Percentiles rank a stretch among this genome's conserved stretches.
Conservation (phyloP, 129 eudicot genomes). For the Artemisia argyi region DNA sequence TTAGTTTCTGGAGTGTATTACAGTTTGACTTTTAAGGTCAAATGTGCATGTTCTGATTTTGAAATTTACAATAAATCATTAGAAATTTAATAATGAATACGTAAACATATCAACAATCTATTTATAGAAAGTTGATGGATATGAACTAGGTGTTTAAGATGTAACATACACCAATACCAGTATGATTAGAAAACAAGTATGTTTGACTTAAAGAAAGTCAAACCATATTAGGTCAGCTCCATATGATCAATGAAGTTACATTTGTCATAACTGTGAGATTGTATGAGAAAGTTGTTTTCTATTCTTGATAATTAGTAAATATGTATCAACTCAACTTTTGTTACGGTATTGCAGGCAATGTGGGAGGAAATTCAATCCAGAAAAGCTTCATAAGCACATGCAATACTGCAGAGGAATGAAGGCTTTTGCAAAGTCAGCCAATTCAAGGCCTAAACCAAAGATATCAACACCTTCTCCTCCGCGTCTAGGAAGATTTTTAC, state of each 20-base stretch:
- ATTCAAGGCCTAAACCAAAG: conserved; percentile 27
- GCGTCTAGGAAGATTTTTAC: conserved; percentile 27
- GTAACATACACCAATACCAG: neutral
- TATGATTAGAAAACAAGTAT: neutral
- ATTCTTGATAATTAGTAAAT: neutral
- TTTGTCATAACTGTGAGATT: neutral
- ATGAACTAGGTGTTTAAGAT: neutral
- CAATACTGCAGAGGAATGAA: conserved; percentile 72
- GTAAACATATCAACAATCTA: neutral
- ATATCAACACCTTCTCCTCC: conserved; percentile 26
- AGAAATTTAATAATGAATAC: neutral
- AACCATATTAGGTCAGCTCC: neutral
- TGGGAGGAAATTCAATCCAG: conserved; percentile 71
- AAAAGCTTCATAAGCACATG: conserved; percentile 71
- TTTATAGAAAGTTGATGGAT: neutral
- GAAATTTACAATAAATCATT: neutral
- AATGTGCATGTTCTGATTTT: neutral
- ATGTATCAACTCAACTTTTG: neutral
- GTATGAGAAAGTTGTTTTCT: conserved; percentile 3
- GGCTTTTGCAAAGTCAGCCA: conserved; percentile 37
- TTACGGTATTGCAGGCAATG: conserved; percentile 61
- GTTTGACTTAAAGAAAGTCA: conserved; percentile 24
- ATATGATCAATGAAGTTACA: neutral
- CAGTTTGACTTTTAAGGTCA: conserved; percentile 25
- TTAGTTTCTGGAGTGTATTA: conserved; percentile 6